A percentile compares a stretch with the other conserved stretches of the same genome.
phyloP scores from a whole-genome alignment of 805 yeast genomes.

The Clavispora carvajalis region DNA sequence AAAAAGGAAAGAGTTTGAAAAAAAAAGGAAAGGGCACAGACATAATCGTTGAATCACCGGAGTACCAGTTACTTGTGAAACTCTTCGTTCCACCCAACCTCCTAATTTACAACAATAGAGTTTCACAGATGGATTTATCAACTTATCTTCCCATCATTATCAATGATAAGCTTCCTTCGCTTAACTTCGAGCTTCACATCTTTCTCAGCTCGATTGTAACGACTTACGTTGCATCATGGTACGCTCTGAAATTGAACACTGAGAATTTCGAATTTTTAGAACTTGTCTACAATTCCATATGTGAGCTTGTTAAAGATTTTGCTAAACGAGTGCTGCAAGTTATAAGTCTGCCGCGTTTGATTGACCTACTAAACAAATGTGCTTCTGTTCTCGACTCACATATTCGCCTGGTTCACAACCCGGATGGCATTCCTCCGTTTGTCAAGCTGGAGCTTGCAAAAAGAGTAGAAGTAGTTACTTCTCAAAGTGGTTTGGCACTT shows the following conservation, averaged over 20 bases:
- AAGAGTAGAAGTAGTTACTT: background rate
- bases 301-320: constrained; percentile 11
- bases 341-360: constrained; percentile 11
- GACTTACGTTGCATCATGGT: constrained; percentile 16
- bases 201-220: constrained; percentile 28
- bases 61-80: constrained; percentile 33
- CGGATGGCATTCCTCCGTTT: constrained; percentile 4
- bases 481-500: background rate
- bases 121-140: constrained; percentile 21
- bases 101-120: constrained; percentile 25
- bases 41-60: constrained; percentile 43
- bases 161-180: constrained; percentile 14
- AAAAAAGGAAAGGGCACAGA: constrained; percentile 17
- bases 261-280: constrained; percentile 13
- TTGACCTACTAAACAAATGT: constrained; percentile 20
- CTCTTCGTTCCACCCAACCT: constrained; percentile 31
- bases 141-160: constrained; percentile 26
- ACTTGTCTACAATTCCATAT: constrained; percentile 9
- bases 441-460: background rate
- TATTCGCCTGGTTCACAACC: constrained; percentile 3
- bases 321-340: constrained; percentile 9
- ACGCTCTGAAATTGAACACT: constrained; percentile 13
- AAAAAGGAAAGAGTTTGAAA: constrained; percentile 3
- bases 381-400: constrained; percentile 10
- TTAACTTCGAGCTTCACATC: constrained; percentile 34